Base-by-base conservation (phyloP, 1,284 basidiomycete genomes). In the Ganoderma sinense region DNA sequence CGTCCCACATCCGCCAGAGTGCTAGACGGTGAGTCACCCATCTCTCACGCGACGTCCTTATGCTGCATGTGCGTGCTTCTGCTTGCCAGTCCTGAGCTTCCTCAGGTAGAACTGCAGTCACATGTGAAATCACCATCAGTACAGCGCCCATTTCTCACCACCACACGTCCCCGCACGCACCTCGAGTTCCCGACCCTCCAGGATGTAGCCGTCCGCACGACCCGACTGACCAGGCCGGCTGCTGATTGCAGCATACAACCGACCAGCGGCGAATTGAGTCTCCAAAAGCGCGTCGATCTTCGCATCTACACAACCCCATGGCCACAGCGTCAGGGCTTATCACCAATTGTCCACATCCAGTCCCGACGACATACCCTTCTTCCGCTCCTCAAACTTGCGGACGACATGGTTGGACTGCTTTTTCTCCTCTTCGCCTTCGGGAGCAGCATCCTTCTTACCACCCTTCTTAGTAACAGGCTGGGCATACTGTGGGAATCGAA, bases 131-230 rank as follows among this genome's bases (percentile, higher is more conserved):
- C 41, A 59, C 65, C 75, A 75, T 76, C 69, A 64, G 67, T 51
- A 62, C 67, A 41, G 13, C 45, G 36, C 48, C 48, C 11, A 26
- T 26, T 56, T 63, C 69, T 66, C 56, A 36, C 62, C 29, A 14
- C 53, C 70, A 64, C 13, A 64, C 66, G 14, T 63, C 61, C 43
- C 59, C 33, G 20, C 56, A 78, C 86, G 65, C 78, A 96, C 95
- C 88, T 98, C 96, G 71, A 98, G 91, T 83, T 98, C 97, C 85
- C 96, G 96, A 80, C 97, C 97, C 88, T 98, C 97, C 68, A 98
- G 91, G 75, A 98, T 88, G 86, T 98, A 97, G 68, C 97, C 97
- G 82, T 98, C 97, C 72, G 93, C 91, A 75, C 97, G 95, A 61
- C 97, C 97, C 68, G 91, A 94, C 84, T 98, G 97, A 60, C 97